phyloP scores from a whole-genome alignment of 768 basidiomycete species.

The Serendipita sp. region DNA sequence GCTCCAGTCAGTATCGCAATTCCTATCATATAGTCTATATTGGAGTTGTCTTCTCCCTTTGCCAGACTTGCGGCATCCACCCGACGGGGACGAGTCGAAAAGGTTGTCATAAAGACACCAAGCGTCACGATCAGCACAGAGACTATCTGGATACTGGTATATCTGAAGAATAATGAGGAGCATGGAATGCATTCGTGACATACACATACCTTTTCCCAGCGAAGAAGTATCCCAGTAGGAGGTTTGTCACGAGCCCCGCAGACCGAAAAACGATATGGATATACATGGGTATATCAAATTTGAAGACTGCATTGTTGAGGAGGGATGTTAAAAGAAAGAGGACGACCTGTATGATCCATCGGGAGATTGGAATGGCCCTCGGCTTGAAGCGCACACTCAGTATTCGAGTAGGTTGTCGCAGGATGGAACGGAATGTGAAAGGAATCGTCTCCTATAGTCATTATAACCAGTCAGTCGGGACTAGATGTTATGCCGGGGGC shows the following conservation, averaged over 20 bases:
- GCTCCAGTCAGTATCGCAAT: slow-evolving; percentile 48
- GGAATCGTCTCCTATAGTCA: neutral
- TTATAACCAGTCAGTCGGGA: neutral
- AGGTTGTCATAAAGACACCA: slow-evolving; percentile 66
- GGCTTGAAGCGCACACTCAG: slow-evolving; percentile 29
- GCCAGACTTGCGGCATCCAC: neutral
- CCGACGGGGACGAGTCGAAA: slow-evolving; percentile 41
- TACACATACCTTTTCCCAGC: slow-evolving; percentile 40
- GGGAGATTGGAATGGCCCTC: slow-evolving; percentile 49
- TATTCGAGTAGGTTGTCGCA: neutral
- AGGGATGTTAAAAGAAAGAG: slow-evolving; percentile 66
- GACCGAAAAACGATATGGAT: slow-evolving; percentile 91
- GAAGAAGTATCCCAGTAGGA: slow-evolving; percentile 61
- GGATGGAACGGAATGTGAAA: neutral
- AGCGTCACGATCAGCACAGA: slow-evolving; percentile 69
- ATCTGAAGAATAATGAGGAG: slow-evolving; percentile 26
- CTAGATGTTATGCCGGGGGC: neutral
- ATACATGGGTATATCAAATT: slow-evolving; percentile 70
- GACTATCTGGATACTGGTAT: slow-evolving; percentile 42
- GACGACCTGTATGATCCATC: slow-evolving; percentile 65
- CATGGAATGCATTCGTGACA: slow-evolving; percentile 8
- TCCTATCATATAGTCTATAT: slow-evolving; percentile 44
- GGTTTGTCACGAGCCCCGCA: slow-evolving; percentile 69
- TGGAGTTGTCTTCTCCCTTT: slow-evolving; percentile 12
- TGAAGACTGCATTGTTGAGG: slow-evolving; percentile 86